Conservation (phyloP, 2,329 filamentous ascomycete species). For the Claviceps arundinis region DNA sequence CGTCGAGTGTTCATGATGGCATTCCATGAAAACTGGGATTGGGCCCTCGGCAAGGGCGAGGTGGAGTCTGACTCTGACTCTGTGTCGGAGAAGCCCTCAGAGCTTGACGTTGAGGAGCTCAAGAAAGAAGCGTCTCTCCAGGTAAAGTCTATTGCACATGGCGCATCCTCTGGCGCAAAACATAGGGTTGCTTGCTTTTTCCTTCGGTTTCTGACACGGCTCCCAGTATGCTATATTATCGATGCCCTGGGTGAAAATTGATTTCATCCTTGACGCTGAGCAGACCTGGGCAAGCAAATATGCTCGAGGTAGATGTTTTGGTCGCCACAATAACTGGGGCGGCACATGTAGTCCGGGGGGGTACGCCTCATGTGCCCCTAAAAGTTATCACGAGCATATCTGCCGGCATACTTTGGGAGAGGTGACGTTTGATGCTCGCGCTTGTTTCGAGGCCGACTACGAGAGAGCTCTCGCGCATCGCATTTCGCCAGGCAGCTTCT, state of each 20-base stretch:
- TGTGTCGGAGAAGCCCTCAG: too few species aligned
- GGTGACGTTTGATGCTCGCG: too few species aligned
- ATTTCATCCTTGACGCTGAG: constrained; percentile 33
- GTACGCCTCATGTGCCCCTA: too few species aligned
- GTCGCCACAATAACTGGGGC: constrained; percentile 11
- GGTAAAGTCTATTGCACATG: constrained; percentile 18
- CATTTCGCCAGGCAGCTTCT: too few species aligned
- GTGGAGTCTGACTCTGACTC: too few species aligned
- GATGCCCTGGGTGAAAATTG: constrained; percentile 30
- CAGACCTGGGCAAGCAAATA: constrained; percentile 31
- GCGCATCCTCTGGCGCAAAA: not conserved
- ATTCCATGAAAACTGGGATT: constrained; percentile 26
- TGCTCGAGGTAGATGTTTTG: constrained; percentile 20
- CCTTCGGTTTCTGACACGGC: not conserved
- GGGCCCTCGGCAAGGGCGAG: constrained; percentile 17
- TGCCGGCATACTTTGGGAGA: too few species aligned
- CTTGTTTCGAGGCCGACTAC: too few species aligned
- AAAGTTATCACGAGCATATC: too few species aligned
- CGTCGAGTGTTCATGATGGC: constrained; percentile 23
- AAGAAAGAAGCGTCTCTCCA: constrained; percentile 30
- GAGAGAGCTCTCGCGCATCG: too few species aligned
- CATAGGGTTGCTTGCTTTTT: not conserved
- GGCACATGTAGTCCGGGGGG: too few species aligned
- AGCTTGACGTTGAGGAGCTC: not conserved
- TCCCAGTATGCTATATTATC: constrained; percentile 29